Conservation (phyloP, 2,329 filamentous ascomycete genomes). For the Talaromyces sp. region DNA sequence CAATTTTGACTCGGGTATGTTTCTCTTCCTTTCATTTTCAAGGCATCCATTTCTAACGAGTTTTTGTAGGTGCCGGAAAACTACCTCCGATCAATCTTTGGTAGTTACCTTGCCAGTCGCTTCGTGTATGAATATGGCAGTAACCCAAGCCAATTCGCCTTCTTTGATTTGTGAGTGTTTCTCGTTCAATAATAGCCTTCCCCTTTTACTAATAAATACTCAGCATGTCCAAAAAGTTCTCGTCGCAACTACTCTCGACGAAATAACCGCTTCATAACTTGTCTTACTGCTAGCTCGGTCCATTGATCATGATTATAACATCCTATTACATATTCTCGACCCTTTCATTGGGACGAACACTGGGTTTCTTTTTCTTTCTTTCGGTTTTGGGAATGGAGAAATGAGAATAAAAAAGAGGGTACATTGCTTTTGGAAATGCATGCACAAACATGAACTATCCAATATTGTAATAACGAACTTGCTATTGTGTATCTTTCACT, state of each 20-base stretch:
- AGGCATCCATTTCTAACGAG: neutral
- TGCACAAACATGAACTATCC: neutral
- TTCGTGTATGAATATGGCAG: conserved; percentile 97
- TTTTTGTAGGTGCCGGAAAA: conserved; percentile 69
- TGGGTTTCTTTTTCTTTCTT: no score
- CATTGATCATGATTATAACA: neutral
- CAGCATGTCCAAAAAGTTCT: conserved; percentile 38
- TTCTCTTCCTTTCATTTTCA: neutral
- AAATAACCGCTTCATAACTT: neutral
- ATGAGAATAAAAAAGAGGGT: neutral
- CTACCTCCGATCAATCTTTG: conserved; percentile 93
- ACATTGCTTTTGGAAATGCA: neutral
- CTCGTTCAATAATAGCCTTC: neutral
- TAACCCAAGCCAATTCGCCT: conserved; percentile 90
- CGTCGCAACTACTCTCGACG: conserved; percentile 9
- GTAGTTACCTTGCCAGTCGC: conserved; percentile 87
- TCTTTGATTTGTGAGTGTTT: conserved; percentile 87
- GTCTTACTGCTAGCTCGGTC: neutral
- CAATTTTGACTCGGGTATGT: conserved; percentile 73
- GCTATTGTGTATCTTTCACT: neutral
- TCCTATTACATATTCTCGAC: neutral
- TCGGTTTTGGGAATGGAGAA: neutral
- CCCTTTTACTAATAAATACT: neutral
- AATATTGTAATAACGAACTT: neutral
- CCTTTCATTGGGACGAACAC: neutral